These are phyloP conservation scores for Aristolochia contorta DNA, from an alignment of 164 flowering plant genomes.

Conservation along the genomic window DNA sequence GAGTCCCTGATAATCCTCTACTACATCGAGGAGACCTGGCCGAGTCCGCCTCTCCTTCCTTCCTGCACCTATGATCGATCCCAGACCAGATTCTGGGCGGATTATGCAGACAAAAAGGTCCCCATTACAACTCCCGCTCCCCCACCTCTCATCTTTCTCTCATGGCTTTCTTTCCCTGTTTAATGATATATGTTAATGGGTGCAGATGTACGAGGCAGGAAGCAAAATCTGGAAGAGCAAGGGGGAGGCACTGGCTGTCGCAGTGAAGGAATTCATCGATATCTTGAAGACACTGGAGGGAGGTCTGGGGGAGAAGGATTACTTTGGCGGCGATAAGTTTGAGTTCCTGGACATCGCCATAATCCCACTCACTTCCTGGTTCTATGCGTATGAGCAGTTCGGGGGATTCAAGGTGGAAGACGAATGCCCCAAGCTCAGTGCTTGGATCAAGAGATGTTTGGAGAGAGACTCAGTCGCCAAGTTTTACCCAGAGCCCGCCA, in stretches of 20 bases:
- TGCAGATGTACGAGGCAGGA: constrained; percentile 34
- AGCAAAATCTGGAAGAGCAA: constrained; percentile 32
- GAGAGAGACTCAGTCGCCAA: constrained; percentile 36
- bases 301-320: constrained; percentile 37
- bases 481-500: constrained; percentile 30
- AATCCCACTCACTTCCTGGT: constrained; percentile 35
- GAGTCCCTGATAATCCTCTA: constrained; percentile 34
- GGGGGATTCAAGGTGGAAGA: constrained; percentile 39
- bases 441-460: constrained; percentile 44
- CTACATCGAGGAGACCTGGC: constrained; percentile 49
- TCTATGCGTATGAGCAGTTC: constrained; percentile 30
- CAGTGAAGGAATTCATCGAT: constrained; percentile 34
- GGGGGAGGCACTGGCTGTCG: constrained; percentile 33
- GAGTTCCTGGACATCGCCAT: constrained; percentile 35
- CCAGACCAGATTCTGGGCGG: constrained; percentile 49
- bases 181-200: neutral
- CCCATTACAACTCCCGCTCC: neutral
- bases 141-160: neutral
- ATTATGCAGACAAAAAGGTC: constrained; percentile 33
- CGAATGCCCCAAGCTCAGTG: constrained; percentile 36
- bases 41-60: constrained; percentile 39
- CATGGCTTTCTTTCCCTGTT: too few species aligned
- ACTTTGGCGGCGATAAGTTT: constrained; percentile 38
- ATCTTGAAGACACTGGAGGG: constrained; percentile 39
- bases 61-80: constrained; percentile 26